A percentile compares a stretch with the other conserved stretches of the same genome.
Evolutionary conservation across 768 basidiomycete genomes (phyloP).

Genomic region (Termitomyces titanicus): DNA sequence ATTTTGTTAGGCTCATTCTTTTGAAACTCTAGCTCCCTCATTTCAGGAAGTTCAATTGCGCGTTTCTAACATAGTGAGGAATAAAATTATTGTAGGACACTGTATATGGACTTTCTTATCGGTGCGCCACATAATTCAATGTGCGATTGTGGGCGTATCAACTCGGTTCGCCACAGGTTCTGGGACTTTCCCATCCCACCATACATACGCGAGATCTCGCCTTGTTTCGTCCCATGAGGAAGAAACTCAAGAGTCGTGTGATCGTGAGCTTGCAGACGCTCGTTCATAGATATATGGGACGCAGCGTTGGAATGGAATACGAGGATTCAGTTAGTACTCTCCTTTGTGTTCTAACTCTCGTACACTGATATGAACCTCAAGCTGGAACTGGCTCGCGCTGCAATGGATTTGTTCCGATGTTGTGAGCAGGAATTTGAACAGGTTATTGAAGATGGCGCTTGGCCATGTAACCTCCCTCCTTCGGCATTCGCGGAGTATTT

Average conservation of each 20-base stretch:
- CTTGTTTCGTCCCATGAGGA: slow-evolving; percentile 47
- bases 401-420: slow-evolving; percentile 50
- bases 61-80: slow-evolving; percentile 37
- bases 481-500: slow-evolving; percentile 29
- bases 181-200: slow-evolving; percentile 49
- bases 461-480: slow-evolving; percentile 50
- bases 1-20: not conserved
- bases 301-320: slow-evolving; percentile 36
- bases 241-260: slow-evolving; percentile 33
- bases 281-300: slow-evolving; percentile 42
- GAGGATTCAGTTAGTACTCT: slow-evolving; percentile 43
- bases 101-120: slow-evolving; percentile 51
- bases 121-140: slow-evolving; percentile 26
- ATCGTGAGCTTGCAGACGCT: slow-evolving; percentile 37
- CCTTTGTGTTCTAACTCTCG: slow-evolving; percentile 3
- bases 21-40: slow-evolving; percentile 33
- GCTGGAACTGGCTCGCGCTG: slow-evolving; percentile 48
- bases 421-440: slow-evolving; percentile 47
- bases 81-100: slow-evolving; percentile 56
- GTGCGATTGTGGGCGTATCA: not conserved
- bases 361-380: slow-evolving; percentile 13
- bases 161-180: slow-evolving; percentile 30
- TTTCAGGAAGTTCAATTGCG: slow-evolving; percentile 45
- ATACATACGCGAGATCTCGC: slow-evolving; percentile 53
- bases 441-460: slow-evolving; percentile 37